These are phyloP conservation scores for Hsuehochloa calcarea DNA, from an alignment of 176 grass and related monocot genomes.

Conservation along the genomic window DNA sequence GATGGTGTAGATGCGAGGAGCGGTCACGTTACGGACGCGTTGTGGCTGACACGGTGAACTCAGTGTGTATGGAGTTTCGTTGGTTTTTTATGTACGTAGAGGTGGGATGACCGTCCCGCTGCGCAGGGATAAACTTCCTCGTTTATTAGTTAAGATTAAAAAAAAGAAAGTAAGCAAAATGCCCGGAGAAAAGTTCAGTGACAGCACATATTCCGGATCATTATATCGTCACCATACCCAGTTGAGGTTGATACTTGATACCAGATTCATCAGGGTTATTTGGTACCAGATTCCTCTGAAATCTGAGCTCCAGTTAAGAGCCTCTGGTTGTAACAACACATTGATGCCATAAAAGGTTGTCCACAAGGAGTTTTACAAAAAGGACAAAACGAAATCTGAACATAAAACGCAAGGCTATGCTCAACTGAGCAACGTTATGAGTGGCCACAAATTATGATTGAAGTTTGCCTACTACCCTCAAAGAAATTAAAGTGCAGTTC, in stretches of 20 bases:
- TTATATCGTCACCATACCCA: neutral
- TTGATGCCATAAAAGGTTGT: neutral
- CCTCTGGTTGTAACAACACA: neutral
- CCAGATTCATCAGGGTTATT: neutral
- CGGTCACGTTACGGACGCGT: no score
- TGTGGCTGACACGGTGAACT: no score
- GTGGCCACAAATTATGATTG: neutral
- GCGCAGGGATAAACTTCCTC: no score
- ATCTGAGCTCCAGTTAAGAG: constrained; percentile 10
- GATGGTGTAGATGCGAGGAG: no score
- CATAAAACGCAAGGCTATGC: neutral
- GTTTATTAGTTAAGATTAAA: no score
- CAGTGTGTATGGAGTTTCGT: no score
- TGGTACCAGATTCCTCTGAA: neutral
- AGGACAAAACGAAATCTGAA: neutral
- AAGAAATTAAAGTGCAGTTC: neutral
- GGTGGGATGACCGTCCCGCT: no score
- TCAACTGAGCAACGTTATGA: neutral
- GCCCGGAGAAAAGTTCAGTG: neutral
- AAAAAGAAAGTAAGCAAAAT: neutral
- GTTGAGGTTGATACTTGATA: neutral
- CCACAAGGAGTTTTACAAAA: neutral
- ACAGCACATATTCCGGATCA: neutral
- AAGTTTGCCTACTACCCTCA: neutral
- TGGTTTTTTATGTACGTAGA: no score